phyloP scores from a whole-genome alignment of 805 yeast species.

The Komagataella ulmi region DNA sequence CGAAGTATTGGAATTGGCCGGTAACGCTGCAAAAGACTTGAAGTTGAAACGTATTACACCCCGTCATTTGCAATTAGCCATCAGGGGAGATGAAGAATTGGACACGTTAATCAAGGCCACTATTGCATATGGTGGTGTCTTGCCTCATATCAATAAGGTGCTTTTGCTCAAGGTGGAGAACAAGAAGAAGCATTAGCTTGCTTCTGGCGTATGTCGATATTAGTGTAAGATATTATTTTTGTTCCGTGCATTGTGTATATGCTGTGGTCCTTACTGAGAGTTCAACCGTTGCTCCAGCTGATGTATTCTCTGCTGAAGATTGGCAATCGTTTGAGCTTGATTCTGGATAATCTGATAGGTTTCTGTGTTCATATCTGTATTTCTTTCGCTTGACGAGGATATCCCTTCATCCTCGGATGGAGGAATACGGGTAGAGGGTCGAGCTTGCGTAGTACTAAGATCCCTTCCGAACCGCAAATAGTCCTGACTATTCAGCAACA shows the following conservation, averaged over 20 bases:
- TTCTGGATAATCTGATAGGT: not conserved
- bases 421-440: not conserved
- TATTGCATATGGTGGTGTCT: conserved; percentile 95
- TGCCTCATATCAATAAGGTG: conserved; percentile 86
- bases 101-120: conserved; percentile 92
- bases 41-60: conserved; percentile 96
- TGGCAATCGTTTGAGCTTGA: not conserved
- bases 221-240: not conserved
- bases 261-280: not conserved
- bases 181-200: conserved; percentile 19
- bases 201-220: not conserved
- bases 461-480: not conserved
- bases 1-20: conserved; percentile 94
- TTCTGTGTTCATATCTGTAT: not conserved
- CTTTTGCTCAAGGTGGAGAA: conserved; percentile 66
- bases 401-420: not conserved
- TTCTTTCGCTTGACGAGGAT: not conserved
- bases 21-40: conserved; percentile 94
- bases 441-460: not conserved
- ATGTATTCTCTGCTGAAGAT: not conserved
- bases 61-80: conserved; percentile 95
- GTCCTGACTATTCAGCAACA: not conserved
- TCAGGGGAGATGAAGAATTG: conserved; percentile 97
- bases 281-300: not conserved
- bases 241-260: not conserved